These are phyloP conservation scores for Aspergillus tanneri DNA, from an alignment of 2,329 filamentous ascomycete genomes.

Conservation along the genomic window DNA sequence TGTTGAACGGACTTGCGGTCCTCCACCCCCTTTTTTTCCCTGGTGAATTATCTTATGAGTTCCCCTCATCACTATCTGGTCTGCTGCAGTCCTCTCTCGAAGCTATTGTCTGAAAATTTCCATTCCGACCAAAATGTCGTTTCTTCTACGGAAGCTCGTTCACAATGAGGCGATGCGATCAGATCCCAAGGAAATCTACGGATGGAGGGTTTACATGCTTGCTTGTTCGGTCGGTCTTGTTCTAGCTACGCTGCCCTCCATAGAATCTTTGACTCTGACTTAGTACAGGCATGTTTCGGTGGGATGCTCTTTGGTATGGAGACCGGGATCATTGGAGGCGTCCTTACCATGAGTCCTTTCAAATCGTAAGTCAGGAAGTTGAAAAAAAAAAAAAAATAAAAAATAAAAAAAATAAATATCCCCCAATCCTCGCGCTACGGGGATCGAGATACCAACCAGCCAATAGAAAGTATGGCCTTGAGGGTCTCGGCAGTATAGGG, in stretches of 20 bases:
- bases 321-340: constrained; percentile 67
- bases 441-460: neutral
- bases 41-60: too few species aligned
- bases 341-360: constrained; percentile 61
- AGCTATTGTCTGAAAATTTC: too few species aligned
- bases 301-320: constrained; percentile 67
- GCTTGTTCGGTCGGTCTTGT: constrained; percentile 55
- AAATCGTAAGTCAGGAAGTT: constrained; percentile 50
- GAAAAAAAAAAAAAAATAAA: too few species aligned
- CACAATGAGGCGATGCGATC: constrained; percentile 70
- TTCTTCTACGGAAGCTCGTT: constrained; percentile 57
- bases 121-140: constrained; percentile 37
- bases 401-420: too few species aligned
- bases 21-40: too few species aligned
- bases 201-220: constrained; percentile 66
- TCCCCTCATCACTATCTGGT: too few species aligned
- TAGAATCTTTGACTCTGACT: too few species aligned
- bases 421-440: neutral
- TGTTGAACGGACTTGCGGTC: too few species aligned
- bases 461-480: constrained; percentile 54
- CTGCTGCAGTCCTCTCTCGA: too few species aligned
- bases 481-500: constrained; percentile 40
- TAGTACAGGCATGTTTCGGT: constrained; percentile 60
- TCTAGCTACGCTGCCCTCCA: too few species aligned
- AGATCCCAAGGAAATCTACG: constrained; percentile 67